phyloP scores from a whole-genome alignment of 306 rosid species.

The Castanospermum australe region DNA sequence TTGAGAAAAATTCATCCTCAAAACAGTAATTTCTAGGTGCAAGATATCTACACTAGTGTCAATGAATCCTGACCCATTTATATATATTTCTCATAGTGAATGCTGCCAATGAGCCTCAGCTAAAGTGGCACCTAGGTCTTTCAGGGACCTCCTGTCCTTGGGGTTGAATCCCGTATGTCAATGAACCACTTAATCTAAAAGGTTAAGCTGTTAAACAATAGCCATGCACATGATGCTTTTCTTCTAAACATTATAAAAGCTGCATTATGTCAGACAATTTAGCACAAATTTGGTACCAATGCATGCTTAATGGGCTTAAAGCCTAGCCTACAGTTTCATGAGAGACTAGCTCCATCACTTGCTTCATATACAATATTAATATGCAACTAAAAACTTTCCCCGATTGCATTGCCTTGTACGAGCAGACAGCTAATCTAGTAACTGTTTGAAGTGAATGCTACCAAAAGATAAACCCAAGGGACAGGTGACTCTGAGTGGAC shows the following conservation, averaged over 20 bases:
- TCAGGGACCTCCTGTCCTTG: not conserved
- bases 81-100: not conserved
- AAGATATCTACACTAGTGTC: not conserved
- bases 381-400: not conserved
- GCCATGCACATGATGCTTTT: not conserved
- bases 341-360: not conserved
- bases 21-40: not conserved
- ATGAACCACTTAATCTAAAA: not conserved
- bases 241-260: not conserved
- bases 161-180: not conserved
- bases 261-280: not conserved
- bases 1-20: not conserved
- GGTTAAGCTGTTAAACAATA: not conserved
- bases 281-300: not conserved
- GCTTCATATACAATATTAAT: not conserved
- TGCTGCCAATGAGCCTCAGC: not conserved
- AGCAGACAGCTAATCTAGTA: not conserved
- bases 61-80: not conserved
- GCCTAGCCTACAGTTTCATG: conserved; percentile 10
- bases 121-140: not conserved
- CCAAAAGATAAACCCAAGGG: conserved; percentile 1
- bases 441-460: not conserved
- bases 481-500: not conserved
- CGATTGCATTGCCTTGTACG: not conserved
- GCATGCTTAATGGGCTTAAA: not conserved